A percentile compares a stretch with the other conserved stretches of the same genome.
These are phyloP conservation scores for Cinnamomum chago DNA, from an alignment of 164 flowering plant genomes.

Conservation along the genomic window DNA sequence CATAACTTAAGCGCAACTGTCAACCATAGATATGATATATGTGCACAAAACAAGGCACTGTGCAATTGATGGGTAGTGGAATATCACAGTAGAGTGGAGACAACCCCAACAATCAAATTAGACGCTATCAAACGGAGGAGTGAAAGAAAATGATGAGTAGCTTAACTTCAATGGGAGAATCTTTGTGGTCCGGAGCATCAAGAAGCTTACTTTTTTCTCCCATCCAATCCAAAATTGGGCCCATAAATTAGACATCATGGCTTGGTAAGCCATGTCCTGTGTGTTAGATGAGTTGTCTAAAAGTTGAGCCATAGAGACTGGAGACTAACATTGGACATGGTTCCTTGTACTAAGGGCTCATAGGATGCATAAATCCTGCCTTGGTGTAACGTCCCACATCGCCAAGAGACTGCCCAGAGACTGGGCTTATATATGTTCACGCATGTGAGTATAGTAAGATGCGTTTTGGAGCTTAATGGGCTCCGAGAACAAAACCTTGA, in stretches of 20 bases:
- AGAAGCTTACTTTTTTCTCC: not conserved
- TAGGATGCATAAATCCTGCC: too few relatives aligned
- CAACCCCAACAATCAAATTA: not conserved
- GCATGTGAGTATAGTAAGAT: too few relatives aligned
- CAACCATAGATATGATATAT: not conserved
- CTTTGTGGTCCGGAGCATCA: not conserved
- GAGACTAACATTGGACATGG: too few relatives aligned
- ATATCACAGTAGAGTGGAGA: not conserved
- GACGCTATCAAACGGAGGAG: not conserved
- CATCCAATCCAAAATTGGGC: not conserved
- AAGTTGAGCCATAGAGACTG: not conserved
- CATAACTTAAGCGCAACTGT: not conserved
- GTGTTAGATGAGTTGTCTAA: not conserved
- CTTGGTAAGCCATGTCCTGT: not conserved
- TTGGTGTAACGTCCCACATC: too few relatives aligned
- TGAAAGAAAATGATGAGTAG: not conserved
- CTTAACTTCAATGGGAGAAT: too few relatives aligned
- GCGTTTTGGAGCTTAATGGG: too few relatives aligned
- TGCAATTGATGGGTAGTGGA: not conserved
- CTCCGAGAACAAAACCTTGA: too few relatives aligned
- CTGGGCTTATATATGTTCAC: too few relatives aligned
- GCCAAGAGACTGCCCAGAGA: too few relatives aligned
- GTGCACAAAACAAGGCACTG: not conserved
- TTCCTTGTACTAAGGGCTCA: too few relatives aligned
- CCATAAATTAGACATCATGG: not conserved